Evolutionary conservation across 352 stramenopile genomes (phyloP).

Genomic region (Globisporangium spiculum): DNA sequence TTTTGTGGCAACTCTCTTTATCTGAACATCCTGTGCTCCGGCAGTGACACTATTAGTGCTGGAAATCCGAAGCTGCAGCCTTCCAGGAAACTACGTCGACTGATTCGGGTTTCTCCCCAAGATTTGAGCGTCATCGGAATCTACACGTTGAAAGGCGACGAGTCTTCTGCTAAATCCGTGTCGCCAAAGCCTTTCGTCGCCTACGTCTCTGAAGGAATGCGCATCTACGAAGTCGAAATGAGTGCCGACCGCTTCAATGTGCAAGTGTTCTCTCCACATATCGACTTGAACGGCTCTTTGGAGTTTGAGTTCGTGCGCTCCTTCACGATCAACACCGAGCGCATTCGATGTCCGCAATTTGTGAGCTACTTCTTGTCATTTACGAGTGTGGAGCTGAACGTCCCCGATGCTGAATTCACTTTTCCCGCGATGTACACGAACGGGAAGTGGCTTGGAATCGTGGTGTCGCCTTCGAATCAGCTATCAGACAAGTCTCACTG

Average conservation of each 20-base stretch:
- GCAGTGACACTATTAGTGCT: constrained; percentile 16
- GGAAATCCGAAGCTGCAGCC: constrained; percentile 11
- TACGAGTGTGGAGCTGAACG: constrained; percentile 28
- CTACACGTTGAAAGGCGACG: constrained; percentile 4
- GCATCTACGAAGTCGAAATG: constrained; percentile 55
- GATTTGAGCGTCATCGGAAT: constrained; percentile 16
- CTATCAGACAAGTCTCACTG: constrained; percentile 29
- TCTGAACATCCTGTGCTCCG: constrained; percentile 39
- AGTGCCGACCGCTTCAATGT: constrained; percentile 33
- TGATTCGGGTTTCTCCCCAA: constrained; percentile 27
- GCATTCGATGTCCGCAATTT: constrained; percentile 32
- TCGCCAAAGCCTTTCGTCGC: constrained; percentile 28
- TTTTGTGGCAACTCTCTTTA: constrained; percentile 42
- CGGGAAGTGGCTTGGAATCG: constrained; percentile 29
- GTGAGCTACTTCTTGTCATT: constrained; percentile 37
- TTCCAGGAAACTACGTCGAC: constrained; percentile 14
- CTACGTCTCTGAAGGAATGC: constrained; percentile 50
- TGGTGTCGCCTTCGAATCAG: constrained; percentile 21
- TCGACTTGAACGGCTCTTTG: constrained; percentile 8
- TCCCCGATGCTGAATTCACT: constrained; percentile 18
- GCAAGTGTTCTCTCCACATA: constrained; percentile 31
- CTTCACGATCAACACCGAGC: constrained; percentile 40
- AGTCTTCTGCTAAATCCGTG: constrained; percentile 1
- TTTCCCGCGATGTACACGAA: constrained; percentile 44
- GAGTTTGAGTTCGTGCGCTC: constrained; percentile 21